These are phyloP conservation scores for Hsuehochloa calcarea DNA, from an alignment of 176 grass and related monocot species.

Conservation along the genomic window DNA sequence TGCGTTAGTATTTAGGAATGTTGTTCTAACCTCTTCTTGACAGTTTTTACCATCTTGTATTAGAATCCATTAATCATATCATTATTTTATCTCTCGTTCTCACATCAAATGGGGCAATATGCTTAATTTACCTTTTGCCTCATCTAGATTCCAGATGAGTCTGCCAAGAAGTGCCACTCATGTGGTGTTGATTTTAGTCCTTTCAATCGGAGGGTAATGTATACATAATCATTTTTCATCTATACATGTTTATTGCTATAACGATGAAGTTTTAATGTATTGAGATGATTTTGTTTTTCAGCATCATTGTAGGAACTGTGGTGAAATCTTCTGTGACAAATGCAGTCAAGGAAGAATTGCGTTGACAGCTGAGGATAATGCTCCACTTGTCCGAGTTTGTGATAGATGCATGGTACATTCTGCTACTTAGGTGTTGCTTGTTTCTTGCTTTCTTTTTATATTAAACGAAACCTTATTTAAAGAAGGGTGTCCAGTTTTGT, in stretches of 20 bases:
- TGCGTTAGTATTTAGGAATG: neutral
- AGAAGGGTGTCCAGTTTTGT: neutral
- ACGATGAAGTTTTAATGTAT: constrained; percentile 20
- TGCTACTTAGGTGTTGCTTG: constrained; percentile 1
- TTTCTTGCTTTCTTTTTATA: neutral
- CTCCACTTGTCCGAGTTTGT: constrained; percentile 90
- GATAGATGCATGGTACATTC: constrained; percentile 91
- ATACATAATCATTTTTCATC: constrained; percentile 11
- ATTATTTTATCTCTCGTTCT: neutral
- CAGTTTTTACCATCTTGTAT: neutral
- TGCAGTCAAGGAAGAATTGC: constrained; percentile 90
- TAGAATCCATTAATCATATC: neutral
- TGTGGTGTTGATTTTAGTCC: constrained; percentile 81
- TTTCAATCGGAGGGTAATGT: constrained; percentile 84
- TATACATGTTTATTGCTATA: constrained; percentile 9
- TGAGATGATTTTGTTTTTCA: constrained; percentile 19
- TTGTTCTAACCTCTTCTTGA: neutral
- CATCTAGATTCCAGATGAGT: constrained; percentile 89
- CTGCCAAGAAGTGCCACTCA: constrained; percentile 76
- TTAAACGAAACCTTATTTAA: neutral
- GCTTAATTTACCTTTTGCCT: neutral
- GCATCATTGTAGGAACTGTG: constrained; percentile 99
- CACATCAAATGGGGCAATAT: neutral
- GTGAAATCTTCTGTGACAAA: constrained; percentile 98
- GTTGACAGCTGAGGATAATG: constrained; percentile 90